phyloP scores from a whole-genome alignment of 1,139 yeast species.

The Yamadazyma taylorii region DNA sequence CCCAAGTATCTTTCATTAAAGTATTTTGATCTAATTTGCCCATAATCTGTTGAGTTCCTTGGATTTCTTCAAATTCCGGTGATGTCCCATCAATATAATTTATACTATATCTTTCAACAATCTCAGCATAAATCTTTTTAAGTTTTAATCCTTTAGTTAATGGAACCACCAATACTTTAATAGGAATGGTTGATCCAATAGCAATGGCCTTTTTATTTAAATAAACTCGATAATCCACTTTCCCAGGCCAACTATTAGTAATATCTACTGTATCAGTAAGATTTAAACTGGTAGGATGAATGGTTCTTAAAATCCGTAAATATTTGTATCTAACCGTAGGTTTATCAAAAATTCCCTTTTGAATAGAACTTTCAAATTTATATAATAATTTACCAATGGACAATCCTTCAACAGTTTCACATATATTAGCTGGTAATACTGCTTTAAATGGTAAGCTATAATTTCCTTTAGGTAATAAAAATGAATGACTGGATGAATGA shows the following conservation, averaged over 20 bases:
- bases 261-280: constrained; percentile 58
- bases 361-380: constrained; percentile 54
- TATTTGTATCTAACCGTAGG: constrained; percentile 32
- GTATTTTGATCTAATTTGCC: constrained; percentile 18
- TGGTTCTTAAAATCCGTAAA: constrained; percentile 46
- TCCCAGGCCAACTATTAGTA: constrained; percentile 63
- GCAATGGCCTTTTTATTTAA: constrained; percentile 60
- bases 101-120: constrained; percentile 53
- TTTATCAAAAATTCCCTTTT: constrained; percentile 51
- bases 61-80: constrained; percentile 45
- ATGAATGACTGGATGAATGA: constrained; percentile 32
- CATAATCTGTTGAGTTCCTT: constrained; percentile 29
- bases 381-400: constrained; percentile 56
- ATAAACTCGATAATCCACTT: constrained; percentile 61
- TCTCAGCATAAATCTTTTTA: constrained; percentile 47
- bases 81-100: constrained; percentile 37
- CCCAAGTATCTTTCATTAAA: constrained; percentile 51
- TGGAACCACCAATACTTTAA: constrained; percentile 57
- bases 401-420: constrained; percentile 70
- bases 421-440: constrained; percentile 55
- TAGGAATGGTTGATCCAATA: constrained; percentile 55
- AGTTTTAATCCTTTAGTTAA: constrained; percentile 54
- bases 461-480: constrained; percentile 60
- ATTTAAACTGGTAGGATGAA: constrained; percentile 51
- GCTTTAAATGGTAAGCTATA: constrained; percentile 64